Conservation (phyloP, 2,329 filamentous ascomycete genomes). For the Colletotrichum tropicicola region DNA sequence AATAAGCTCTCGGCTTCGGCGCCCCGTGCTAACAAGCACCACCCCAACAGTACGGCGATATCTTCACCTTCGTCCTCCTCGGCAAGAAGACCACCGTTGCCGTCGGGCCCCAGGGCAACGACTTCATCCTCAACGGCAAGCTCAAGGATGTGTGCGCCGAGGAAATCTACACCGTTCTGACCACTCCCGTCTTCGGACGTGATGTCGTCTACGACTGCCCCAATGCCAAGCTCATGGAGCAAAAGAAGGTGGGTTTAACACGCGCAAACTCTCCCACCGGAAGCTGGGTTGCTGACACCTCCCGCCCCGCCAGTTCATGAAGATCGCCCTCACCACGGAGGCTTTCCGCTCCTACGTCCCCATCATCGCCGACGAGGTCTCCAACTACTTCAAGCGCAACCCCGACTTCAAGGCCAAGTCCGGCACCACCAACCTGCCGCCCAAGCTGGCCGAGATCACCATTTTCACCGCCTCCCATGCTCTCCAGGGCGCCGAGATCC, state of each 20-base stretch:
- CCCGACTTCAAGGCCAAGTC: constrained; percentile 72
- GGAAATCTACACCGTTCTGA: constrained; percentile 86
- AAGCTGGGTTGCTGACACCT: constrained; percentile 29
- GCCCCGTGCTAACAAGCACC: constrained; percentile 8
- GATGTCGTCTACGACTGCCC: constrained; percentile 93
- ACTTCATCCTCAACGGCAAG: constrained; percentile 93
- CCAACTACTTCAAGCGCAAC: constrained; percentile 75
- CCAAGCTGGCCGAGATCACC: constrained; percentile 84
- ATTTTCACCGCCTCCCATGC: constrained; percentile 90
- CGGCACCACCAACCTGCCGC: constrained; percentile 76
- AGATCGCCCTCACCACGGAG: constrained; percentile 79
- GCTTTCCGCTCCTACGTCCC: constrained; percentile 80
- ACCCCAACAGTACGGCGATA: constrained; percentile 76
- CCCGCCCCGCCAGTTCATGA: constrained; percentile 70
- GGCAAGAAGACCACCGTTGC: constrained; percentile 91
- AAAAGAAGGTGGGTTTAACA: constrained; percentile 78
- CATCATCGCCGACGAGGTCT: constrained; percentile 79
- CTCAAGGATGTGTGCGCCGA: constrained; percentile 89
- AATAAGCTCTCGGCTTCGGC: not conserved
- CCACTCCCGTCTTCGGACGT: constrained; percentile 78
- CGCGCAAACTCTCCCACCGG: not conserved
- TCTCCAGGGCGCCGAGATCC: constrained; percentile 85
- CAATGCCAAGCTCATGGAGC: constrained; percentile 93
- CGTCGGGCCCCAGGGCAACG: constrained; percentile 83
- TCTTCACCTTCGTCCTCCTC: constrained; percentile 89